Conservation (phyloP, 2,329 filamentous ascomycete genomes). For the Cryphonectria parasitica region DNA sequence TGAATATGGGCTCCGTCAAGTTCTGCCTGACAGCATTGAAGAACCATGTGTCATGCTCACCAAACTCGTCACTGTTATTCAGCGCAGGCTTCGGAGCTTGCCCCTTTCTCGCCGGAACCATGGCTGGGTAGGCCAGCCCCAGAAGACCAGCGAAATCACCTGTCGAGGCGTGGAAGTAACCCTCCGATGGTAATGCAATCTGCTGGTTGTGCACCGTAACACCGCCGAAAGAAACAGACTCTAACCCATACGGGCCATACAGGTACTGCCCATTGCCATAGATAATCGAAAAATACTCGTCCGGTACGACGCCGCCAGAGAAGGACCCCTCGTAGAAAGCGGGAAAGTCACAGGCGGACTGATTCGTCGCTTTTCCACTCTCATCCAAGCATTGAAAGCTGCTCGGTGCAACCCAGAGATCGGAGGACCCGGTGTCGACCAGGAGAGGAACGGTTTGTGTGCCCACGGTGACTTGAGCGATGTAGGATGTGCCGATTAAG, state of each 20-base stretch:
- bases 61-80: slow-evolving; percentile 9
- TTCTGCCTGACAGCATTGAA: slow-evolving; percentile 20
- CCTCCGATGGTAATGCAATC: slow-evolving; percentile 21
- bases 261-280: slow-evolving; percentile 23
- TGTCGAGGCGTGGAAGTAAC: slow-evolving; percentile 10
- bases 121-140: slow-evolving; percentile 23
- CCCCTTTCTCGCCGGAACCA: slow-evolving; percentile 22
- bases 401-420: slow-evolving; percentile 22
- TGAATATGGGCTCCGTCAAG: slow-evolving; percentile 21
- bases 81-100: neutral
- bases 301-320: slow-evolving; percentile 3
- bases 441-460: slow-evolving; percentile 34
- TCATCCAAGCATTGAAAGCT: slow-evolving; percentile 24
- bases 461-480: slow-evolving; percentile 35
- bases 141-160: slow-evolving; percentile 25
- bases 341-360: slow-evolving; percentile 12
- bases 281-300: slow-evolving; percentile 22
- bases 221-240: slow-evolving; percentile 17
- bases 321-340: slow-evolving; percentile 6
- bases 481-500: slow-evolving; percentile 30
- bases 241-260: slow-evolving; percentile 21
- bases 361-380: neutral
- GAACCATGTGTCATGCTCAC: slow-evolving; percentile 25
- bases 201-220: slow-evolving; percentile 19
- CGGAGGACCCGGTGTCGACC: slow-evolving; percentile 37